Base-by-base conservation (phyloP, 495 filamentous ascomycete species). In the Trichoderma parareesei region DNA sequence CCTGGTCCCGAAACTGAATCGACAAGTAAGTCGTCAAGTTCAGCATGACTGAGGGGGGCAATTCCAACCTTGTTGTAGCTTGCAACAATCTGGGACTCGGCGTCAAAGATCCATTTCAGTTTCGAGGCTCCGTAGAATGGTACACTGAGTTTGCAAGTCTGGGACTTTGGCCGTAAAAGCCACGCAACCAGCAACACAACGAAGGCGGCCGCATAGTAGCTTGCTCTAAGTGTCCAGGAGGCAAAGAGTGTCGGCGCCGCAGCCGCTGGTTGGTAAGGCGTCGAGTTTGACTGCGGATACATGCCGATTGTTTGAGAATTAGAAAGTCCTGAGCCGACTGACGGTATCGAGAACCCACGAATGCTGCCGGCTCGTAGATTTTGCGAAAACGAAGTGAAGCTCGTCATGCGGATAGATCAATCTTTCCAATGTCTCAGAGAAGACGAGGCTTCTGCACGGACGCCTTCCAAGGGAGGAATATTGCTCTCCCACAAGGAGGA, bases 31-130 rank as follows among this genome's bases (percentile, higher is more conserved):
- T 37, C 53, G 9, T 16, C 53, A 33, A 63, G 61, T 16, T 1
- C 16, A 37, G 18, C 10, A 41, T 18, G 48, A 2, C 4, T 27
- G 4, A 20, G 1, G 37, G 1, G 41, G 6, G 27, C 20, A 65
- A 65, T 33, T 27, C 37, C 27, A 9, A 75, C 73, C 72, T 73
- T 74, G 61, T 59, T 62, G 57, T 76, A 76, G 69, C 74, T 76
- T 38, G 74, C 71, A 64, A 66, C 70, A 7, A 76, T 65, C 55
- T 73, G 60, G 9, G 57, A 64, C 62, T 76, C 74, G 33, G 74
- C 74, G 57, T 68, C 71, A 62, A 76, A 72, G 67, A 76, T 76
- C 74, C 74, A 76, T 67, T 69, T 74, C 61, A 72, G 66, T 61
- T 72, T 69, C 1, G 71, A 70, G 0, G 71, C 71, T 64, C 72